Base-by-base conservation (phyloP, 441 rosid genomes). In the Pelargonium myrrhifolium region DNA sequence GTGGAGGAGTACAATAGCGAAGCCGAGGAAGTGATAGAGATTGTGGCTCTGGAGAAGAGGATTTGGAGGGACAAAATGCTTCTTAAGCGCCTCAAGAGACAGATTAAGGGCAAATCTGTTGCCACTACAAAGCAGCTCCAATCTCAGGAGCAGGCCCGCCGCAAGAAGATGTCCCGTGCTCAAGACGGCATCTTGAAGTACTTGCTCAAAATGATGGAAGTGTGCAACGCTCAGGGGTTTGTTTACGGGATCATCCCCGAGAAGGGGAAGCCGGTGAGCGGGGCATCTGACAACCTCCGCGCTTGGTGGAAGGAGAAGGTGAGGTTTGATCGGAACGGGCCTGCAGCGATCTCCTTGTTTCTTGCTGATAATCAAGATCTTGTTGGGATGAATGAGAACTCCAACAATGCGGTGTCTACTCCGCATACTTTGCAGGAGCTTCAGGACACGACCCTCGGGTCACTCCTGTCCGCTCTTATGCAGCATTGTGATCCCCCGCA, bases 231-330 rank as follows among this genome's bases (percentile, higher is more conserved):
- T 65, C 90, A 90, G 77, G 98, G 98, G 42, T 93, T 93, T 42
- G 98, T 93, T 43, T 93, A 86, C 20, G 98, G 97, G 73, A 87
- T 93, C 49, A 90, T 93, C 18, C 90, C 89, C 0, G 96, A 91
- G 81, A 86, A 91, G 65, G 99, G 99, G 21, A 88, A 82, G 76
- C 95, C 97, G 0, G 92, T 91, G 17, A 81, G 88, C 3, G 99
- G 97, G 0, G 86, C 96, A 56, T 91, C 99, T 0, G 99, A 93
- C 70, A 91, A 84, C 68, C 92, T 93, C 66, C 88, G 96, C n/a
- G 99, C 83, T 40, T 93, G 99, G 99, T 93, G 99, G 99, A 93
- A 87, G 85, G 99, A 91, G 45, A 88, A 76, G 66, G 99, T 93
- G 43, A 76, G 89, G 81, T 93, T 93, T 71, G 99, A 93, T 70